A percentile compares a stretch with the other conserved stretches of the same genome.
These are phyloP conservation scores for Parafenestella ontariensis DNA, from an alignment of 2,329 filamentous ascomycete species.

Conservation along the genomic window DNA sequence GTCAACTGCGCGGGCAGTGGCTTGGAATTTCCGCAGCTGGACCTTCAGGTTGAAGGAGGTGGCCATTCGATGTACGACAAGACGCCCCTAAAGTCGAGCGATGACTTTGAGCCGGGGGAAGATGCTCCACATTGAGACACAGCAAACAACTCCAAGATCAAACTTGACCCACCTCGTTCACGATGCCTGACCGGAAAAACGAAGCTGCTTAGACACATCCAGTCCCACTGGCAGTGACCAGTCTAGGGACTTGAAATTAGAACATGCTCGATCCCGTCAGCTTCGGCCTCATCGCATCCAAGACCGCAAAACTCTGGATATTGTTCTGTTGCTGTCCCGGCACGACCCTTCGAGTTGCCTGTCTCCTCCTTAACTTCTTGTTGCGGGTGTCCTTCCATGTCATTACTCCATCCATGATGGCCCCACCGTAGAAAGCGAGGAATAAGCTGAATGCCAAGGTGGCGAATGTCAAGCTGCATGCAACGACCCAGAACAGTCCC, in stretches of 20 bases:
- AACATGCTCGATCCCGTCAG: background rate
- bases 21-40: background rate
- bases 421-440: conserved; percentile 51
- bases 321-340: conserved; percentile 6
- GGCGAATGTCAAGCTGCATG: conserved; percentile 47
- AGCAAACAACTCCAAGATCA: too few relatives aligned
- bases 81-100: background rate
- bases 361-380: conserved; percentile 18
- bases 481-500: conserved; percentile 51
- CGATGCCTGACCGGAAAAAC: too few relatives aligned
- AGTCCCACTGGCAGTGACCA: too few relatives aligned
- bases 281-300: conserved; percentile 25
- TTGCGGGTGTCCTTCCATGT: conserved; percentile 44
- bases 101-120: background rate
- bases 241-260: background rate
- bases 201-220: background rate
- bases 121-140: background rate
- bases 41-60: background rate
- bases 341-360: conserved; percentile 1
- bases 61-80: background rate
- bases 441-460: conserved; percentile 50
- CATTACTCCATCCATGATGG: conserved; percentile 46
- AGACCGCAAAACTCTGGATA: conserved; percentile 31
- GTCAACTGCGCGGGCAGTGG: background rate
- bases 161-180: too few relatives aligned